Evolutionary conservation across 139 green algal genomes (phyloP).

Genomic region (Micromonas pusilla): DNA sequence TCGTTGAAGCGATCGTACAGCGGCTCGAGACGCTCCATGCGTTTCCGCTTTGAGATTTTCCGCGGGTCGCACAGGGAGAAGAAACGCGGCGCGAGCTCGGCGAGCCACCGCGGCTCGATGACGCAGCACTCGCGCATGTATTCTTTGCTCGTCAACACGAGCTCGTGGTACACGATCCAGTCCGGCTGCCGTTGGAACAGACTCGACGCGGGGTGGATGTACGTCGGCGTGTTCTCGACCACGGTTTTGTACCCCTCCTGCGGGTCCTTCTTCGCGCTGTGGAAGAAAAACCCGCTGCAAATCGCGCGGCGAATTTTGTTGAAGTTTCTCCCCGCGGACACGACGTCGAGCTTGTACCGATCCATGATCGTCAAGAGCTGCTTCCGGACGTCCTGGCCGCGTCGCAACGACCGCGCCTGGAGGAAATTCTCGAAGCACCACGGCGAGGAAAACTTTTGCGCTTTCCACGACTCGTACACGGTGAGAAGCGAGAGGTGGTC

Average conservation of each 20-base stretch:
- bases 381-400: slow-evolving; percentile 57
- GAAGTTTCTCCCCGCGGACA: slow-evolving; percentile 78
- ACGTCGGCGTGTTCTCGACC: slow-evolving; percentile 68
- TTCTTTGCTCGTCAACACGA: slow-evolving; percentile 92
- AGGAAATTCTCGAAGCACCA: slow-evolving; percentile 94
- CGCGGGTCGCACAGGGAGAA: slow-evolving; percentile 85
- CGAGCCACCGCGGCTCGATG: slow-evolving; percentile 95
- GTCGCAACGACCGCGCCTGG: slow-evolving; percentile 83
- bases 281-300: slow-evolving; percentile 93
- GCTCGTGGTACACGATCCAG: slow-evolving; percentile 96
- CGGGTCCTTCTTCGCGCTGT: slow-evolving; percentile 81
- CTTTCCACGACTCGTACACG: slow-evolving; percentile 97
- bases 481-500: slow-evolving; percentile 97
- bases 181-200: slow-evolving; percentile 88
- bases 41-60: slow-evolving; percentile 86
- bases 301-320: slow-evolving; percentile 91
- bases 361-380: slow-evolving; percentile 99
- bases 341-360: slow-evolving; percentile 94
- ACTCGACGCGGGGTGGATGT: slow-evolving; percentile 81
- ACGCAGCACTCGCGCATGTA: slow-evolving; percentile 90
- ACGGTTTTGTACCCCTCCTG: slow-evolving; percentile 76
- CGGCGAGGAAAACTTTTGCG: slow-evolving; percentile 72
- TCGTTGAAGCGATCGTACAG: slow-evolving; percentile 70
- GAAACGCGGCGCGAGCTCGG: slow-evolving; percentile 93
- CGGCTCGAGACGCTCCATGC: slow-evolving; percentile 89